A percentile compares a stretch with the other conserved stretches of the same genome.
phyloP scores from a whole-genome alignment of 495 filamentous ascomycete species.

The Lichenothelia convexa region DNA sequence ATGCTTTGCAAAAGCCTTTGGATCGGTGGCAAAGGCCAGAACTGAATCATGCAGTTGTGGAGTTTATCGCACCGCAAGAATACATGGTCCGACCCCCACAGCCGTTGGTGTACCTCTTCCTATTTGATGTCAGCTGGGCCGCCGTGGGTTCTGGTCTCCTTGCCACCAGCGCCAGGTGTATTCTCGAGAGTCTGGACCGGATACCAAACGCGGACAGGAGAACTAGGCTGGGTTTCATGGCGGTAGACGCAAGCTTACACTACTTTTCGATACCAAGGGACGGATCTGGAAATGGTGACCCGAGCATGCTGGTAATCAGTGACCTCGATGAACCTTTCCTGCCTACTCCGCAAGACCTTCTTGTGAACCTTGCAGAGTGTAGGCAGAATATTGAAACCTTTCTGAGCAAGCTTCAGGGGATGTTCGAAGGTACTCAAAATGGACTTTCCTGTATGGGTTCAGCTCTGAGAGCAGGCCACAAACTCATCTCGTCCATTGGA shows the following conservation, averaged over 20 bases:
- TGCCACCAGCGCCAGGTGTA: constrained; percentile 82
- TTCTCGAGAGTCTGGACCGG: constrained; percentile 84
- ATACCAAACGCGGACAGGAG: constrained; percentile 93
- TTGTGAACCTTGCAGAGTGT: constrained; percentile 79
- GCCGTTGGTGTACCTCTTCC: constrained; percentile 92
- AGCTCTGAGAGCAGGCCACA: constrained; percentile 80
- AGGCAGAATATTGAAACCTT: constrained; percentile 79
- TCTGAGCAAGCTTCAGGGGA: constrained; percentile 76
- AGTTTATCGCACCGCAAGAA: constrained; percentile 95
- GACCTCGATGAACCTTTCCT: constrained; percentile 96
- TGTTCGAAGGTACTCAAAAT: constrained; percentile 91
- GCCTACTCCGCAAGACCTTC: constrained; percentile 78
- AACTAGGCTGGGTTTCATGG: constrained; percentile 85
- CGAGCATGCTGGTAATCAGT: constrained; percentile 83
- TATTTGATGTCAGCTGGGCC: constrained; percentile 90
- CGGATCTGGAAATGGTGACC: constrained; percentile 59
- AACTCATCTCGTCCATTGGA: constrained; percentile 79
- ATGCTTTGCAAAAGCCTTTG: constrained; percentile 67
- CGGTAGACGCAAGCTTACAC: constrained; percentile 84
- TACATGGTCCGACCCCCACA: constrained; percentile 98
- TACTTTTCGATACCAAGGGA: constrained; percentile 91
- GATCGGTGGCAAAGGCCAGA: constrained; percentile 82
- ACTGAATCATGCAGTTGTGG: constrained; percentile 83
- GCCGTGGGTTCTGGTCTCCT: constrained; percentile 85
- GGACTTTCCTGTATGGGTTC: constrained; percentile 80